Evolutionary conservation across 768 basidiomycete species (phyloP), one percentile per base, ranked within the genome.

Genomic region (Russula abietina): DNA sequence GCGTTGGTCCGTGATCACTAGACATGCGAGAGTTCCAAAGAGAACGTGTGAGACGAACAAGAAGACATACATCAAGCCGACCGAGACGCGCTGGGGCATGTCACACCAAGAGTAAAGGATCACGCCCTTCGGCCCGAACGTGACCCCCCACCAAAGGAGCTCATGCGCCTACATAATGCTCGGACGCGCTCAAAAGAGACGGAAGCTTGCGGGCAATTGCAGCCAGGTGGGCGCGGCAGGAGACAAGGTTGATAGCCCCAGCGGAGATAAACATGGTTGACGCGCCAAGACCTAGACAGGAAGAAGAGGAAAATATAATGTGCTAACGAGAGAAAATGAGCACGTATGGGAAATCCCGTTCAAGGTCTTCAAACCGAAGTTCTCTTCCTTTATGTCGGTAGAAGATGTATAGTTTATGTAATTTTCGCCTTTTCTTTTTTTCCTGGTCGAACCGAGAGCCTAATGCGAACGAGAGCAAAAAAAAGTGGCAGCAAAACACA

Each of bases 51-150:
- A 45, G 43, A 45, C 10, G 3, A 45, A 10, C 17, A 16, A 30
- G 14, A 19, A 24, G n/a, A 56, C 32, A 16, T 32, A 51, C 59
- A 6, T 45, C 9, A 22, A 53, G 22, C 22, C 30, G 22, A 17
- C 51, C 52, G 24, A 54, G 43, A 38, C 43, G 10, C 14, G 60
- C 53, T 36, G 51, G 60, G 52, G 36, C n/a, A 55, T 38, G 61
- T 24, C 45, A 51, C 39, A 39, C 28, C 55, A 24, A 24, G 33
- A 30, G 33, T 22, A 19, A n/a, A 16, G 39, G 39, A 55, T 32
- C 45, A 2, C 45, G 22, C 46, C 60, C 46, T 61, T 61, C 36
- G 54, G 49, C 49, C 55, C 51, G 43, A 22, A 46, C n/a, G 28
- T 14, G 54, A 60, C 22, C 41, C 41, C 7, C 28, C 26, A 36